Evolutionary conservation across 2,329 filamentous ascomycete species (phyloP).

Genomic region (Cladosporium sp.): DNA sequence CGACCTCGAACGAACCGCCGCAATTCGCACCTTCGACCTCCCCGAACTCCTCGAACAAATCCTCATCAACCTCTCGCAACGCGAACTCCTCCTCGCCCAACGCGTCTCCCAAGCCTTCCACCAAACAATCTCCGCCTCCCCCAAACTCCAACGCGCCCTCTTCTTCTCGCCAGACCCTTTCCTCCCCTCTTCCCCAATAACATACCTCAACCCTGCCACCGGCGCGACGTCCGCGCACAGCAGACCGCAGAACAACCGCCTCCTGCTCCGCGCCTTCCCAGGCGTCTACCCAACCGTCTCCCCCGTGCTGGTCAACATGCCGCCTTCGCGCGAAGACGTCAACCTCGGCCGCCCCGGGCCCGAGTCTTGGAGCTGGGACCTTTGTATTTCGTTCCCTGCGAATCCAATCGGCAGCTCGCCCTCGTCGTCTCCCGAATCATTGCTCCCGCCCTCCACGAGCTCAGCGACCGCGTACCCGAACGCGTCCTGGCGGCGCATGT

Average conservation of each 20-base stretch:
- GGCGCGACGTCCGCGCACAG: conserved; percentile 25
- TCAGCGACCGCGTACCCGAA: conserved; percentile 33
- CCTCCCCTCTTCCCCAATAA: conserved; percentile 12
- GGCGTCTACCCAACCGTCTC: conserved; percentile 40
- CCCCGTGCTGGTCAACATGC: conserved; percentile 33
- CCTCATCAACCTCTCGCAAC: conserved; percentile 36
- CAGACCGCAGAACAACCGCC: conserved; percentile 40
- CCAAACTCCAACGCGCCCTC: conserved; percentile 36
- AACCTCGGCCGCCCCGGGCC: conserved; percentile 17
- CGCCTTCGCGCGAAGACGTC: conserved; percentile 21
- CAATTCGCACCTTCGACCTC: conserved; percentile 30
- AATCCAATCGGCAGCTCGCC: background rate
- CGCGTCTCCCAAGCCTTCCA: conserved; percentile 36
- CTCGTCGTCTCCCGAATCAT: conserved; percentile 12
- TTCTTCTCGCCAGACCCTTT: conserved; percentile 37
- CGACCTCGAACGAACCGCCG: background rate
- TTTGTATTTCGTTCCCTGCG: conserved; percentile 37
- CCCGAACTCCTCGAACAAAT: conserved; percentile 45
- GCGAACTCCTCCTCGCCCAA: conserved; percentile 40
- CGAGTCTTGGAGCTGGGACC: conserved; percentile 40
- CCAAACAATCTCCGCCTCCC: conserved; percentile 32
- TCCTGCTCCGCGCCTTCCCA: conserved; percentile 38
- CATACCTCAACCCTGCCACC: conserved; percentile 18
- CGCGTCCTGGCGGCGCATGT: conserved; percentile 41
- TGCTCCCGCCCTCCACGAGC: conserved; percentile 22